Evolutionary conservation across 2,329 filamentous ascomycete genomes (phyloP).

Genomic region (Colletotrichum phormii): DNA sequence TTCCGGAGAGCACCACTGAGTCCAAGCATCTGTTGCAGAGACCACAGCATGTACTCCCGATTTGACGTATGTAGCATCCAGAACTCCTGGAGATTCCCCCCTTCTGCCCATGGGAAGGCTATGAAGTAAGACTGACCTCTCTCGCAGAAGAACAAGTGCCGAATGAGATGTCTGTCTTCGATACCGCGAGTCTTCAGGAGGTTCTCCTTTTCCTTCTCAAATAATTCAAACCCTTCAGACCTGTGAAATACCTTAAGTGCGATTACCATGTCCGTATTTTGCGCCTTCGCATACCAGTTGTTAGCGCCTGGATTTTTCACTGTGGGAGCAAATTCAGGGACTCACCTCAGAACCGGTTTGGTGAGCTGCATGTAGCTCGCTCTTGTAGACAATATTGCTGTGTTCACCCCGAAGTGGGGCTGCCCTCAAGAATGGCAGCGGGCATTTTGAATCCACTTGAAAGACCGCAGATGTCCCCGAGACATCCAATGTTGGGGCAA

Average conservation of each 20-base stretch:
- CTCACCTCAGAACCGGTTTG: neutral
- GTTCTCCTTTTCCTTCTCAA: neutral
- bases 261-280: neutral
- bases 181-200: neutral
- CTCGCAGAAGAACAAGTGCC: neutral
- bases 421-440: neutral
- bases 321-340: neutral
- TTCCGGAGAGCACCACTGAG: neutral
- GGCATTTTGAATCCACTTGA: neutral
- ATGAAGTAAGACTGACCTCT: neutral
- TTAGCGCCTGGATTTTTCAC: neutral
- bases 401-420: neutral
- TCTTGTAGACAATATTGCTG: neutral
- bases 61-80: neutral
- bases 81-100: slow-evolving; percentile 9
- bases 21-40: slow-evolving; percentile 15
- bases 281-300: neutral
- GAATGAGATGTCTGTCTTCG: slow-evolving; percentile 4
- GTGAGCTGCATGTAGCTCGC: neutral
- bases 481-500: neutral
- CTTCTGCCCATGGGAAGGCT: slow-evolving; percentile 19
- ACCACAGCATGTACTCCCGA: neutral
- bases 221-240: neutral
- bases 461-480: neutral
- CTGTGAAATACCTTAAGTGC: neutral